Percentiles rank a stretch among this genome's conserved stretches.
Conservation (phyloP, 768 basidiomycete genomes). For the Suillus subaureus region DNA sequence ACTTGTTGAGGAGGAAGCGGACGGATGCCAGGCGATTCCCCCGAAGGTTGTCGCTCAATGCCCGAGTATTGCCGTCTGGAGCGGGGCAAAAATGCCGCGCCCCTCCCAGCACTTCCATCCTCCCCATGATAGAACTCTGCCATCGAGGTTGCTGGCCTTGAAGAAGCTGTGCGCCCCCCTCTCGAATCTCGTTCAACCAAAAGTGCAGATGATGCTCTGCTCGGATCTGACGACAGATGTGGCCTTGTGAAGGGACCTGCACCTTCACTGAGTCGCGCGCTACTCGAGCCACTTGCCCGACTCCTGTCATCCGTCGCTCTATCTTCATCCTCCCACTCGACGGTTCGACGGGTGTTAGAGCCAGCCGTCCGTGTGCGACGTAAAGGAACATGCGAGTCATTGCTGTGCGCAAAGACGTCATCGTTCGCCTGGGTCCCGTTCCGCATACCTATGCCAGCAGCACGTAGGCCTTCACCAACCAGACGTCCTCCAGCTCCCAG, state of each 20-base stretch:
- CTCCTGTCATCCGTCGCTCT: conserved; percentile 24
- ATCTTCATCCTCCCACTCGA: conserved; percentile 30
- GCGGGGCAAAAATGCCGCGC: conserved; percentile 18
- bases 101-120: conserved; percentile 13
- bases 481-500: conserved; percentile 53
- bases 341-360: conserved; percentile 12
- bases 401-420: conserved; percentile 37
- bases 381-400: conserved; percentile 20
- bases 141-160: conserved; percentile 59
- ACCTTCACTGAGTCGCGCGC: conserved; percentile 22
- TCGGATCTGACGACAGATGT: conserved; percentile 29
- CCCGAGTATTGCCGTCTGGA: conserved; percentile 24
- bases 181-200: conserved; percentile 23
- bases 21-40: conserved; percentile 18
- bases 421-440: conserved; percentile 34
- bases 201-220: conserved; percentile 19
- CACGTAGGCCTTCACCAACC: conserved; percentile 67
- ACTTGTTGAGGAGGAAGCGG: conserved; percentile 18
- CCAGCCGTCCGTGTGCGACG: conserved; percentile 17
- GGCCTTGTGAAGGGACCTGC: conserved; percentile 22
- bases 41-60: conserved; percentile 17
- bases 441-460: conserved; percentile 62
- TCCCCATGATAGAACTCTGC: conserved; percentile 44
- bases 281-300: conserved; percentile 25
- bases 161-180: conserved; percentile 20